These are phyloP conservation scores for Diospyros lotus DNA, from an alignment of 148 eudicot genomes.

Conservation along the genomic window DNA sequence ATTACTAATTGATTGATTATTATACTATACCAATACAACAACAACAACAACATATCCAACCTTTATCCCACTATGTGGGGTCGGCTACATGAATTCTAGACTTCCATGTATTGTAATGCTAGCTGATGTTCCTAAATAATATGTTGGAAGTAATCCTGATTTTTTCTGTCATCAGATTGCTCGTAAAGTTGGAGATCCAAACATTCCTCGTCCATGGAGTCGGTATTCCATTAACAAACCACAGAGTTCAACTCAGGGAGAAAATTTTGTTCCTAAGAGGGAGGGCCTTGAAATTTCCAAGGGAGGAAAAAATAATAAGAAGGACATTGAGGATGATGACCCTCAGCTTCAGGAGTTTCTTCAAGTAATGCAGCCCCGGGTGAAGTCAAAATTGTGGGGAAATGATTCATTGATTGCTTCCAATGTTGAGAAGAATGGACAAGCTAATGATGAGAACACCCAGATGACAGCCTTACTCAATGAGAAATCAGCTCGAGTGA, in stretches of 20 bases:
- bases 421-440: constrained; percentile 27
- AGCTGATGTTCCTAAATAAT: neutral
- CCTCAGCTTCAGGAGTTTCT: constrained; percentile 68
- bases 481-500: constrained; percentile 13
- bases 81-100: too few species aligned
- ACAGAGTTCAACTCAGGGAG: constrained; percentile 32
- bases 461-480: constrained; percentile 21
- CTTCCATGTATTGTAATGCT: neutral
- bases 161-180: constrained; percentile 50
- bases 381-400: constrained; percentile 80
- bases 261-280: constrained; percentile 21
- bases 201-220: constrained; percentile 93
- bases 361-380: constrained; percentile 73
- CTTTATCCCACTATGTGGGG: too few species aligned
- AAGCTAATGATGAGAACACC: constrained; percentile 13
- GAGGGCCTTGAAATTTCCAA: constrained; percentile 12
- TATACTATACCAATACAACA: neutral
- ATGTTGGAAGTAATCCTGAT: neutral
- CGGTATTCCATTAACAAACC: constrained; percentile 58
- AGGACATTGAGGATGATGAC: constrained; percentile 36
- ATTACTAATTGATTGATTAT: neutral
- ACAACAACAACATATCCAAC: too few species aligned
- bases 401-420: constrained; percentile 55
- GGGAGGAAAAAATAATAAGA: constrained; percentile 19
- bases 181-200: constrained; percentile 68